Evolutionary conservation across 129 eudicot genomes (phyloP).

Genomic region (Tagetes erecta): DNA sequence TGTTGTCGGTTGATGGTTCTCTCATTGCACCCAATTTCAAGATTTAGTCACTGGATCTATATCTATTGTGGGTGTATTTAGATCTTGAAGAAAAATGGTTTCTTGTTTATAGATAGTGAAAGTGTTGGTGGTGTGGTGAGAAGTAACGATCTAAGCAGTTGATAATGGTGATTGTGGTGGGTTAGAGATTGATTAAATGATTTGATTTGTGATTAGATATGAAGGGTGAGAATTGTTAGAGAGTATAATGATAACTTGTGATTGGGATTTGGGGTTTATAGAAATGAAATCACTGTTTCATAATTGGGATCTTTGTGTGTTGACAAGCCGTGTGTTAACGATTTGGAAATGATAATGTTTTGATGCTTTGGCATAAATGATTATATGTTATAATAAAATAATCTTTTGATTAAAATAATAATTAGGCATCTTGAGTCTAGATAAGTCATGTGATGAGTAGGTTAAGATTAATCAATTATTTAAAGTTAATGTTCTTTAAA

Average conservation of each 20-base stretch:
- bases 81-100: slow-evolving; percentile 38
- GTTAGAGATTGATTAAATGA: slow-evolving; percentile 15
- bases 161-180: not conserved
- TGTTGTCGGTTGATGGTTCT: slow-evolving; percentile 40
- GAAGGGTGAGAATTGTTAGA: slow-evolving; percentile 16
- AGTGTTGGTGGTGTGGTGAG: slow-evolving; percentile 25
- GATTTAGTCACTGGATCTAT: not conserved
- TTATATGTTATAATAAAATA: too few relatives aligned
- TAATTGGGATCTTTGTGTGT: too few relatives aligned
- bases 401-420: too few relatives aligned
- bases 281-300: too few relatives aligned
- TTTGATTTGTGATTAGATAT: slow-evolving; percentile 27
- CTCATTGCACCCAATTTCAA: slow-evolving; percentile 38
- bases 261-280: not conserved
- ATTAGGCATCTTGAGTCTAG: too few relatives aligned
- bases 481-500: too few relatives aligned
- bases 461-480: too few relatives aligned
- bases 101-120: slow-evolving; percentile 14
- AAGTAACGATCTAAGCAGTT: slow-evolving; percentile 32
- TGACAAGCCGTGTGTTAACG: too few relatives aligned
- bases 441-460: too few relatives aligned
- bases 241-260: slow-evolving; percentile 6
- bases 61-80: slow-evolving; percentile 6
- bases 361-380: too few relatives aligned
- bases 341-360: too few relatives aligned